Evolutionary conservation across 2,329 filamentous ascomycete species (phyloP).

Genomic region (Diaporthe vexans): DNA sequence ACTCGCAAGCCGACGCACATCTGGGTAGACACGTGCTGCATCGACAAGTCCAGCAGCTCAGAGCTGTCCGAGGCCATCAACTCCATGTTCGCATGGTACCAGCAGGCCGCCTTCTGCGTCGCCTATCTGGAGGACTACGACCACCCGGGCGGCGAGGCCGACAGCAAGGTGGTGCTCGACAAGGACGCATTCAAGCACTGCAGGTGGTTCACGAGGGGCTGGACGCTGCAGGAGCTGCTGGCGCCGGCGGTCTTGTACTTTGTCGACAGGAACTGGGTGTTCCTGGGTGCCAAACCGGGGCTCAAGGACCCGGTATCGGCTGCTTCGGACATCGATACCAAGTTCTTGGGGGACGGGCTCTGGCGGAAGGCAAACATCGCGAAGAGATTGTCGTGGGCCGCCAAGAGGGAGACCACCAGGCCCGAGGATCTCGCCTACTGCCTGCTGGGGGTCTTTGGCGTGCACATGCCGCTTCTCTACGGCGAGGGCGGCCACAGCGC

Average conservation of each 20-base stretch:
- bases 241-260: constrained; percentile 6
- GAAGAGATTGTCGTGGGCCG: constrained; percentile 29
- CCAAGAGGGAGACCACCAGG: constrained; percentile 25
- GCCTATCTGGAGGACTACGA: constrained; percentile 31
- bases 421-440: constrained; percentile 32
- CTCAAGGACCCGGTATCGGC: not conserved
- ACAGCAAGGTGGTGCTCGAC: not conserved
- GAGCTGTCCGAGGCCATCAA: constrained; percentile 39
- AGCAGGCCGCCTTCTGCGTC: constrained; percentile 26
- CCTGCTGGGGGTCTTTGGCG: constrained; percentile 13
- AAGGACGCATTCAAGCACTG: not conserved
- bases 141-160: not conserved
- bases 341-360: constrained; percentile 2
- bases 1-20: constrained; percentile 9
- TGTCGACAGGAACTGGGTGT: constrained; percentile 22
- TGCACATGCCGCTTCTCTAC: constrained; percentile 27
- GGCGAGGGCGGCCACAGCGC: constrained; percentile 33
- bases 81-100: constrained; percentile 40
- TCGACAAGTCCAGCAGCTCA: constrained; percentile 36
- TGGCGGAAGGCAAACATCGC: constrained; percentile 28
- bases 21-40: constrained; percentile 41
- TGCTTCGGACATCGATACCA: constrained; percentile 14
- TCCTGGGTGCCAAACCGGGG: constrained; percentile 1
- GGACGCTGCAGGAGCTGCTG: constrained; percentile 18
- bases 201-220: constrained; percentile 25